Evolutionary conservation across 1,139 yeast genomes (phyloP).

Genomic region (Pichia sp.): DNA sequence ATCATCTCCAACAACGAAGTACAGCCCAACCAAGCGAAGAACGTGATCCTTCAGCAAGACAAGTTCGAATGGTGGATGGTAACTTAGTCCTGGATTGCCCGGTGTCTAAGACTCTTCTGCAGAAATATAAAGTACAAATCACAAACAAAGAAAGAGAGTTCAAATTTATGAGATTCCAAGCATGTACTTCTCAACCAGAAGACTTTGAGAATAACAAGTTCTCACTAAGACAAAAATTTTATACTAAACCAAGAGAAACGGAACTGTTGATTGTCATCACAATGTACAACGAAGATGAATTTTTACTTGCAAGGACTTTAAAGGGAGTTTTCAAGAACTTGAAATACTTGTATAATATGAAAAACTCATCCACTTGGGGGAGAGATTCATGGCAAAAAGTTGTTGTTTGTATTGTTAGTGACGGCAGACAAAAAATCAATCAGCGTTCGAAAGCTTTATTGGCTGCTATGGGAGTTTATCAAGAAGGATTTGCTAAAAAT

Average conservation of each 20-base stretch:
- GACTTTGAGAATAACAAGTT: slow-evolving; percentile 50
- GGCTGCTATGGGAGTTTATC: slow-evolving; percentile 69
- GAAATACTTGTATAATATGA: slow-evolving; percentile 47
- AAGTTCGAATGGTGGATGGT: slow-evolving; percentile 46
- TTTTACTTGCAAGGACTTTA: slow-evolving; percentile 61
- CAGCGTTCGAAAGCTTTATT: slow-evolving; percentile 56
- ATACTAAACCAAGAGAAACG: slow-evolving; percentile 58
- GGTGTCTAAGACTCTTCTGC: slow-evolving; percentile 51
- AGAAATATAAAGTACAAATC: slow-evolving; percentile 43
- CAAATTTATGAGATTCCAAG: slow-evolving; percentile 71
- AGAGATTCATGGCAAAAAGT: slow-evolving; percentile 74
- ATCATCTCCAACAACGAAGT: slow-evolving; percentile 7
- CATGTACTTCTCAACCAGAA: slow-evolving; percentile 73
- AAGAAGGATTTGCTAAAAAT: slow-evolving; percentile 77
- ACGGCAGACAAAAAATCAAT: slow-evolving; percentile 65
- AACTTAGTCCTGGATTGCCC: slow-evolving; percentile 77
- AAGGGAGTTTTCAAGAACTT: slow-evolving; percentile 74
- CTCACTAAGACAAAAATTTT: slow-evolving; percentile 59
- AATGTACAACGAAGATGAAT: slow-evolving; percentile 75
- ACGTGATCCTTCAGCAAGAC: slow-evolving; percentile 17
- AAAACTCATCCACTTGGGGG: slow-evolving; percentile 66
- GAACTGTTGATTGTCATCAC: slow-evolving; percentile 71
- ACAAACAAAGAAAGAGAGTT: slow-evolving; percentile 54
- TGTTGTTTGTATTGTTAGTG: slow-evolving; percentile 67
- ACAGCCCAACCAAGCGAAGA: not conserved